These are phyloP conservation scores for Pharnaceum exiguum DNA, from an alignment of 148 eudicot species.

Conservation along the genomic window DNA sequence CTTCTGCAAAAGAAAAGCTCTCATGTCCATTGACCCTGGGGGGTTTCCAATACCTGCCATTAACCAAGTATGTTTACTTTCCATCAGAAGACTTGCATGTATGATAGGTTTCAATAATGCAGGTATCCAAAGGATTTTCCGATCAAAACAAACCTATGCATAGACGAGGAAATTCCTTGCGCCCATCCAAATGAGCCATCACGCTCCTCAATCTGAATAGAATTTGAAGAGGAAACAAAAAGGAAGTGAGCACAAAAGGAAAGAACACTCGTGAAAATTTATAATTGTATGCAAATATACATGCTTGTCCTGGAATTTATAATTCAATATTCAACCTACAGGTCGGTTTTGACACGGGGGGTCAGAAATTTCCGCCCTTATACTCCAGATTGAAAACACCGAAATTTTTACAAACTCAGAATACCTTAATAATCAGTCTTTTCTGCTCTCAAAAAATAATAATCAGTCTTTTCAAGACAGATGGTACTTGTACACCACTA, in stretches of 20 bases:
- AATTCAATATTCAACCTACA: no score
- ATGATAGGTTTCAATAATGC: not conserved
- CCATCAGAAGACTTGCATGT: not conserved
- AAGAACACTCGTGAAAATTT: no score
- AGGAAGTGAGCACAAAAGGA: no score
- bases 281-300: no score
- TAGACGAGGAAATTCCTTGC: slow-evolving; percentile 86
- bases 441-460: not conserved
- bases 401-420: no score
- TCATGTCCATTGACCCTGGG: slow-evolving; percentile 96
- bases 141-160: slow-evolving; percentile 62
- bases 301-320: no score
- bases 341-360: no score
- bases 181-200: slow-evolving; percentile 79
- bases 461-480: no score
- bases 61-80: not conserved
- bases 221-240: not conserved
- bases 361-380: no score
- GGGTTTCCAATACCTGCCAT: slow-evolving; percentile 84
- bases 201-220: slow-evolving; percentile 91
- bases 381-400: no score
- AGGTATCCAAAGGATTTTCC: not conserved
- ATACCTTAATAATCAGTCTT: not conserved
- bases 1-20: slow-evolving; percentile 87
- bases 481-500: no score